Evolutionary conservation across 2,329 filamentous ascomycete genomes (phyloP).

Genomic region (Ilyonectria sp.): DNA sequence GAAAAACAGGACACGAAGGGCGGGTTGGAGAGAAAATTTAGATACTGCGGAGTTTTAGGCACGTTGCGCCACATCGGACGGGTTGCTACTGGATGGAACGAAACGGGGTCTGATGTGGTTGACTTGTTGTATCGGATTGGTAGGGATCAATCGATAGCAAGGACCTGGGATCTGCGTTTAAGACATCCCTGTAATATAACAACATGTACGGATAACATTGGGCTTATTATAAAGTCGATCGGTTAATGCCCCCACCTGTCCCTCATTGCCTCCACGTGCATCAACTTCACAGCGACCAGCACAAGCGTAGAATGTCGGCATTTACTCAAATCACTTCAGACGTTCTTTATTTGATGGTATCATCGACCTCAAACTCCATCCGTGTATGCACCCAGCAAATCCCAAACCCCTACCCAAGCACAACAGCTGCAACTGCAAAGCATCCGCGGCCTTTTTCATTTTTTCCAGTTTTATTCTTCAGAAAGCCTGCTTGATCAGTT

Average conservation of each 20-base stretch:
- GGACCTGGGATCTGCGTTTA: background rate
- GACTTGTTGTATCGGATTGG: background rate
- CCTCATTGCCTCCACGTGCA: background rate
- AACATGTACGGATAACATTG: background rate
- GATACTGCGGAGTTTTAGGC: conserved; percentile 12
- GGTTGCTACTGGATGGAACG: conserved; percentile 7
- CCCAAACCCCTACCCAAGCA: background rate
- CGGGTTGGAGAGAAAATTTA: conserved; percentile 3
- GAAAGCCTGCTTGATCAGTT: background rate
- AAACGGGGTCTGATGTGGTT: background rate
- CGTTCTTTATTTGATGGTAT: background rate
- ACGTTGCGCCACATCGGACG: background rate
- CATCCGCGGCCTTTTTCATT: background rate
- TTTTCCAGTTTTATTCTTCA: background rate
- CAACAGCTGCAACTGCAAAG: background rate
- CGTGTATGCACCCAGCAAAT: background rate
- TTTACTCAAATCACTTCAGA: background rate
- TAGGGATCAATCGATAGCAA: background rate
- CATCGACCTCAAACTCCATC: background rate
- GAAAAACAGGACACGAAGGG: background rate
- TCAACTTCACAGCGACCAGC: conserved; percentile 25
- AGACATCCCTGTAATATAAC: conserved; percentile 7
- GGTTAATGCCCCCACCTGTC: background rate
- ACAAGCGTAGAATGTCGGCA: background rate
- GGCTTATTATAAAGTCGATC: background rate